Conservation (phyloP, 371 early-diverging fungal species). For the Circinella umbellata region DNA sequence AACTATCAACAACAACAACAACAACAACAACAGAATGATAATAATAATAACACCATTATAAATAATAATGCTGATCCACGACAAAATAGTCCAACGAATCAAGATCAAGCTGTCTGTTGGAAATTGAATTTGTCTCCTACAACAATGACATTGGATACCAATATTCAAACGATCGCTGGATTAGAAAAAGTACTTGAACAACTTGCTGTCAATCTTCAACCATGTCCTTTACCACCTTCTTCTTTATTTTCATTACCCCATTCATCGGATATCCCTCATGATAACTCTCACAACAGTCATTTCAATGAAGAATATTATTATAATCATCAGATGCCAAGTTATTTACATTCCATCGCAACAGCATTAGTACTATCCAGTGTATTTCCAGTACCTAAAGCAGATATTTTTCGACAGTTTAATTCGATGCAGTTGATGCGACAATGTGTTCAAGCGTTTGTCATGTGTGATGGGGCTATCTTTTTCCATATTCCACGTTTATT, state of each 20-base stretch:
- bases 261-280: too few species aligned
- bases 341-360: conserved; percentile 30
- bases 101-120: conserved; percentile 45
- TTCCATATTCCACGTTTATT: conserved; percentile 37
- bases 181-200: conserved; percentile 51
- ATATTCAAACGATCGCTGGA: conserved; percentile 48
- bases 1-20: neutral
- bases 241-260: neutral
- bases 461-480: conserved; percentile 46
- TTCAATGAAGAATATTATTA: neutral
- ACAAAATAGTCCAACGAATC: neutral
- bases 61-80: conserved; percentile 18
- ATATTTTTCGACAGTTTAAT: conserved; percentile 36
- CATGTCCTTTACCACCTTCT: conserved; percentile 26
- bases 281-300: too few species aligned
- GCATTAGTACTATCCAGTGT: conserved; percentile 23
- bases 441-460: conserved; percentile 45
- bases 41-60: conserved; percentile 1
- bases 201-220: conserved; percentile 46
- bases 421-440: conserved; percentile 46
- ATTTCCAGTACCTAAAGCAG: conserved; percentile 18
- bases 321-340: conserved; percentile 24
- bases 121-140: conserved; percentile 44
- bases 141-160: conserved; percentile 53
- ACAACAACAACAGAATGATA: neutral